These are phyloP conservation scores for Begonia masoniana DNA, from an alignment of 306 rosid species.

Conservation along the genomic window DNA sequence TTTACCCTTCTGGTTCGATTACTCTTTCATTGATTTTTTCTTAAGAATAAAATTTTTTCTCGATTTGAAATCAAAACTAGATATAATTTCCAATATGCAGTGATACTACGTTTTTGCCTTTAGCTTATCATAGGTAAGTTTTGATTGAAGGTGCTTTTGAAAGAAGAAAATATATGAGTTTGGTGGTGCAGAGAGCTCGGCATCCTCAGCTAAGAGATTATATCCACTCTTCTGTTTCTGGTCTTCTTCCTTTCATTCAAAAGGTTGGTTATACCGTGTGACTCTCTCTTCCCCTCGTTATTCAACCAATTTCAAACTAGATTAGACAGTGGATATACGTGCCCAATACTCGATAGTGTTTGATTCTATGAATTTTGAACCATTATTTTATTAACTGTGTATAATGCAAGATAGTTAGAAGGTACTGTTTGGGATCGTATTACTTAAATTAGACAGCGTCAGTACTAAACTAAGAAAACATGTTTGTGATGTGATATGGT, in stretches of 20 bases:
- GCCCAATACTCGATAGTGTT: too few species aligned
- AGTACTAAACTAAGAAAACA: too few species aligned
- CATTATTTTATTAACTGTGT: too few species aligned
- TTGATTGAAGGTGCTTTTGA: conserved; percentile 68
- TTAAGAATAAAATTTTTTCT: too few species aligned
- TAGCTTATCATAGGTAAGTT: conserved; percentile 6
- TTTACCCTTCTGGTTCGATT: conserved; percentile 64
- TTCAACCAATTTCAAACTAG: too few species aligned
- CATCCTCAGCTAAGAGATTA: conserved; percentile 81
- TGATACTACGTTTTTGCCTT: neutral
- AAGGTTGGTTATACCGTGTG: conserved; percentile 29
- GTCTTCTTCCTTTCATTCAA: conserved; percentile 59
- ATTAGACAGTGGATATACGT: too few species aligned
- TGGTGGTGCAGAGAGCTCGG: conserved; percentile 69
- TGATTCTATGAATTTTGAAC: too few species aligned
- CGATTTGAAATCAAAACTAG: neutral
- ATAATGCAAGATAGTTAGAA: too few species aligned
- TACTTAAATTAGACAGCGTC: too few species aligned
- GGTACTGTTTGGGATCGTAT: too few species aligned
- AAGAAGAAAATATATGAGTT: conserved; percentile 74
- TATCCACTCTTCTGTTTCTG: conserved; percentile 58
- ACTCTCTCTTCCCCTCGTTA: too few species aligned
- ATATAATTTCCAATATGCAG: neutral
- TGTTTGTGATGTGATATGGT: too few species aligned
- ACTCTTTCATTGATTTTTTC: conserved; percentile 1